These are phyloP conservation scores for Cryphonectria parasitica DNA, from an alignment of 2,329 filamentous ascomycete genomes.

Conservation along the genomic window DNA sequence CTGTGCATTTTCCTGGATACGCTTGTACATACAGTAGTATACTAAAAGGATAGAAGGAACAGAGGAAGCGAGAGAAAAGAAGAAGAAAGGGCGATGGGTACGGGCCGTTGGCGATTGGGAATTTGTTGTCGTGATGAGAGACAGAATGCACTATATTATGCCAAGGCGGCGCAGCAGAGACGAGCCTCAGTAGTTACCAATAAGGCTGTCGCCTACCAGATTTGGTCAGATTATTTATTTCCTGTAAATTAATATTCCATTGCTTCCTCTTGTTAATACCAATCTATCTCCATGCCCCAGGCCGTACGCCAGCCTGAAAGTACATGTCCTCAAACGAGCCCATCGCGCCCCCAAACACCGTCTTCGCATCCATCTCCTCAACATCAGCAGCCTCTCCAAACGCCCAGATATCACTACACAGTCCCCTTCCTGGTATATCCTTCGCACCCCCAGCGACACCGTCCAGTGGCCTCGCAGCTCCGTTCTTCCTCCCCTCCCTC, in stretches of 20 bases:
- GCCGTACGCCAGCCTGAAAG: slow-evolving; percentile 18
- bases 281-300: slow-evolving; percentile 18
- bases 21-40: neutral
- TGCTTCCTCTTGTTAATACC: neutral
- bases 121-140: no score
- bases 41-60: no score
- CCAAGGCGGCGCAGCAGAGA: no score
- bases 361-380: slow-evolving; percentile 19
- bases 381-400: slow-evolving; percentile 21
- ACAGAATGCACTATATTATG: no score
- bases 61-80: no score
- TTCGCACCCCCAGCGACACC: slow-evolving; percentile 17
- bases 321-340: slow-evolving; percentile 20
- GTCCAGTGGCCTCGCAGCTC: slow-evolving; percentile 6
- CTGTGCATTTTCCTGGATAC: neutral
- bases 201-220: no score
- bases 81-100: no score
- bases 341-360: slow-evolving; percentile 21
- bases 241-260: no score
- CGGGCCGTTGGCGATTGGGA: no score
- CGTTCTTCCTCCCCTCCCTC: neutral
- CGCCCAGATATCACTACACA: slow-evolving; percentile 27
- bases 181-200: no score
- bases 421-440: slow-evolving; percentile 16
- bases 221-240: no score